Percentiles rank a stretch among this genome's conserved stretches.
Evolutionary conservation across 1,284 basidiomycete genomes (phyloP).

Genomic region (Ustilago nuda): DNA sequence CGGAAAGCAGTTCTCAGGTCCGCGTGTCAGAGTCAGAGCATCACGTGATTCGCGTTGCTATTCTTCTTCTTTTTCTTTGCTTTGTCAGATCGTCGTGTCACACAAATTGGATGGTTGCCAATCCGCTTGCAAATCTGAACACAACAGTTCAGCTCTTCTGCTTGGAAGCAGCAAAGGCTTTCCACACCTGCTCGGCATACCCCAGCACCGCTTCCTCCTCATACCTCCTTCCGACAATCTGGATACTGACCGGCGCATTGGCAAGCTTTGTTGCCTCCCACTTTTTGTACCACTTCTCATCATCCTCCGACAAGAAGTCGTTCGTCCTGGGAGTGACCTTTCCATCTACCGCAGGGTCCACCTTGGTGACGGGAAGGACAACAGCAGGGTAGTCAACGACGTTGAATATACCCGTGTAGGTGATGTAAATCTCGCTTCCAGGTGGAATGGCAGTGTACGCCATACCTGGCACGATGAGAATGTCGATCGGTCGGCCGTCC

Average conservation of each 20-base stretch:
- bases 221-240: slow-evolving; percentile 77
- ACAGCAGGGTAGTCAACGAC: slow-evolving; percentile 77
- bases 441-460: slow-evolving; percentile 74
- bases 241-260: slow-evolving; percentile 78
- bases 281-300: slow-evolving; percentile 53
- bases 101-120: background rate
- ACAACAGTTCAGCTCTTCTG: background rate
- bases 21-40: background rate
- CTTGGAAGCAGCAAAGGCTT: slow-evolving; percentile 21
- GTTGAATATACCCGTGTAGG: slow-evolving; percentile 73
- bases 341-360: slow-evolving; percentile 73
- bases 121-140: background rate
- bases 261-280: slow-evolving; percentile 71
- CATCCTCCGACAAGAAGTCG: slow-evolving; percentile 49
- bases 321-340: slow-evolving; percentile 71
- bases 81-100: background rate
- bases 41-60: background rate
- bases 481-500: slow-evolving; percentile 75
- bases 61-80: background rate
- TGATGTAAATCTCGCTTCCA: slow-evolving; percentile 71
- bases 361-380: slow-evolving; percentile 73
- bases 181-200: slow-evolving; percentile 44
- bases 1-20: background rate
- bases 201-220: slow-evolving; percentile 80
- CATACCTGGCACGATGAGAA: slow-evolving; percentile 75